Evolutionary conservation across 176 grass and related monocot genomes (phyloP).

Genomic region (Pontederia paniculata): DNA sequence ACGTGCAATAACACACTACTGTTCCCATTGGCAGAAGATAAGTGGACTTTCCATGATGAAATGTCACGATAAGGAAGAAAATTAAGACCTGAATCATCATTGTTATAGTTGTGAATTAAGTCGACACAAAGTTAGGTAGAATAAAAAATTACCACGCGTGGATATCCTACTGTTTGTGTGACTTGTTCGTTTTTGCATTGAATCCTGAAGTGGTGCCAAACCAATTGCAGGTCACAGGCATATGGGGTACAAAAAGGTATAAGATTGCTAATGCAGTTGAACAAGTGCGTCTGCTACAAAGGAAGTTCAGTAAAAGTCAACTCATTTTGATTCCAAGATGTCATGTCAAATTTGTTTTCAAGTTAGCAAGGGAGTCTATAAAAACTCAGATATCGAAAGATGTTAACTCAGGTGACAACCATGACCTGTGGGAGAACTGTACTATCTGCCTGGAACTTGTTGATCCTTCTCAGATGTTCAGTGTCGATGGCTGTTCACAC

Average conservation of each 20-base stretch:
- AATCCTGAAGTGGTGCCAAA: not conserved
- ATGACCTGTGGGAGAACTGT: constrained; percentile 50
- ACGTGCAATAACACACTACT: no score
- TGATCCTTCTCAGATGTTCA: constrained; percentile 48
- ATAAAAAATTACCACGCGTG: not conserved
- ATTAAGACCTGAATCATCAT: no score
- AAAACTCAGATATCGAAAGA: constrained; percentile 40
- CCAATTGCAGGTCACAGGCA: constrained; percentile 40
- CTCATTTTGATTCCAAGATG: constrained; percentile 23
- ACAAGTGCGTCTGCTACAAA: constrained; percentile 23
- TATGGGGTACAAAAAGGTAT: constrained; percentile 20
- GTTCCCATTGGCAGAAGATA: no score
- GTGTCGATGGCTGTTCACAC: constrained; percentile 41
- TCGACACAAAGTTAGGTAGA: no score
- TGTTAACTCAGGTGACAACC: constrained; percentile 7
- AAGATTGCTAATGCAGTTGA: constrained; percentile 38
- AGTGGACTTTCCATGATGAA: no score
- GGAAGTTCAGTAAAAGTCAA: constrained; percentile 48
- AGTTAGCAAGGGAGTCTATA: constrained; percentile 57
- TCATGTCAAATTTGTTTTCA: constrained; percentile 28
- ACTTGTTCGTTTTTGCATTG: not conserved
- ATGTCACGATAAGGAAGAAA: no score
- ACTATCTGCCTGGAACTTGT: constrained; percentile 62
- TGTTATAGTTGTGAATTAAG: no score
- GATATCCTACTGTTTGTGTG: not conserved